Percentiles rank a stretch among this genome's conserved stretches.
Evolutionary conservation across 2,329 filamentous ascomycete species (phyloP).

Genomic region (Aspergillus latus): DNA sequence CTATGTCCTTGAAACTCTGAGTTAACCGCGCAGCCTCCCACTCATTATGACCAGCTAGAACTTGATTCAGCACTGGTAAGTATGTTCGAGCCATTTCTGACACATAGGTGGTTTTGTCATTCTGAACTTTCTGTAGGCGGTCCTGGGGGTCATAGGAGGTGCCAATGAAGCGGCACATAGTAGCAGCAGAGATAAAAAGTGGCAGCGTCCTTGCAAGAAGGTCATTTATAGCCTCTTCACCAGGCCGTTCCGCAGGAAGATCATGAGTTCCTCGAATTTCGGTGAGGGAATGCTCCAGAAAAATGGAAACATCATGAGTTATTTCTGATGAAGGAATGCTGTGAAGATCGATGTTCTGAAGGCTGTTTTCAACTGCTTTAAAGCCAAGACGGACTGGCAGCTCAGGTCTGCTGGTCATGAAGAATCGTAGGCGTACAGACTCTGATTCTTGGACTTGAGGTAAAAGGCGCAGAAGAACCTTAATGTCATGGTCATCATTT

Average conservation of each 20-base stretch:
- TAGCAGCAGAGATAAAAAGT: slow-evolving; percentile 9
- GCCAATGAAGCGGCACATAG: slow-evolving; percentile 8
- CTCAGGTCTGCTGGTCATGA: no score
- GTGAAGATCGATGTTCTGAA: no score
- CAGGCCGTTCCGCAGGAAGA: slow-evolving; percentile 12
- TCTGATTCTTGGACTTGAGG: no score
- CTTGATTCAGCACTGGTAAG: not conserved
- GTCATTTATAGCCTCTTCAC: not conserved
- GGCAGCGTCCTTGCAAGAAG: not conserved
- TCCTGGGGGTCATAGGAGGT: not conserved
- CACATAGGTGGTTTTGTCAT: not conserved
- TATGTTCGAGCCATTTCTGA: not conserved
- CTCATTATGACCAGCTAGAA: not conserved
- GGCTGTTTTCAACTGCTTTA: no score
- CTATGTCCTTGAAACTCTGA: not conserved
- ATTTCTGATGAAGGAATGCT: no score
- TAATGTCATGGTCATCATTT: no score
- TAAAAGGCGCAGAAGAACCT: no score
- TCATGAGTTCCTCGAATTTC: slow-evolving; percentile 7
- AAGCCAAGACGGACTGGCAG: no score
- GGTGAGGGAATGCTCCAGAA: no score
- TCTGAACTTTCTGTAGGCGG: not conserved
- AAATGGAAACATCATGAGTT: not conserved
- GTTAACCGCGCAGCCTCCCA: no score
- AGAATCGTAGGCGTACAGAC: no score